phyloP scores from a whole-genome alignment of 257 asterid species.

The Solanum sitiens region DNA sequence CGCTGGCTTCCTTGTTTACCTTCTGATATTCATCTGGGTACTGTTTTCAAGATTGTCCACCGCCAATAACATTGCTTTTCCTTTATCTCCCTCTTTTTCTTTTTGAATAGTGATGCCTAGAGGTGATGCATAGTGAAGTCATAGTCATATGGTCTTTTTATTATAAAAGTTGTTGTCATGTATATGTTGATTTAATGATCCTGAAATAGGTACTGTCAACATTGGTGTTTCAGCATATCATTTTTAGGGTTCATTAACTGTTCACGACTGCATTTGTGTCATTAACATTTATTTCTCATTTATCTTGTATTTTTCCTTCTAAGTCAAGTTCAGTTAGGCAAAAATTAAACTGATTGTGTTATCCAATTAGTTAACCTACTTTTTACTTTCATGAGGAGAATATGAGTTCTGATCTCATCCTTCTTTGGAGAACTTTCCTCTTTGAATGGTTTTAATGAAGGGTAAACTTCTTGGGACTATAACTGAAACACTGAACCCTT shows the following conservation, averaged over 20 bases:
- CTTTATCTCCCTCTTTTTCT: background rate
- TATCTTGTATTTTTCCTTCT: background rate
- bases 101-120: background rate
- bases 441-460: background rate
- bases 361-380: background rate
- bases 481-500: background rate
- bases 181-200: background rate
- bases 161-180: background rate
- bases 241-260: background rate
- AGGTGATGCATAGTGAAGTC: background rate
- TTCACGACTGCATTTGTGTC: background rate
- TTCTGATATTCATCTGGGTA: conserved; percentile 92
- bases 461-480: background rate
- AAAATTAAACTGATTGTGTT: background rate
- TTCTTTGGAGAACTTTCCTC: background rate
- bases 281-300: background rate
- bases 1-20: conserved; percentile 94
- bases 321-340: background rate
- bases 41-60: background rate
- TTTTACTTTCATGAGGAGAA: background rate
- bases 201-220: background rate
- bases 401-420: background rate
- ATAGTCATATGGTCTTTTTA: background rate
- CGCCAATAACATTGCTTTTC: background rate
- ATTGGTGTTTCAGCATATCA: background rate